phyloP scores from a whole-genome alignment of 73 alveolate genomes.

The Effrenium voratum region DNA sequence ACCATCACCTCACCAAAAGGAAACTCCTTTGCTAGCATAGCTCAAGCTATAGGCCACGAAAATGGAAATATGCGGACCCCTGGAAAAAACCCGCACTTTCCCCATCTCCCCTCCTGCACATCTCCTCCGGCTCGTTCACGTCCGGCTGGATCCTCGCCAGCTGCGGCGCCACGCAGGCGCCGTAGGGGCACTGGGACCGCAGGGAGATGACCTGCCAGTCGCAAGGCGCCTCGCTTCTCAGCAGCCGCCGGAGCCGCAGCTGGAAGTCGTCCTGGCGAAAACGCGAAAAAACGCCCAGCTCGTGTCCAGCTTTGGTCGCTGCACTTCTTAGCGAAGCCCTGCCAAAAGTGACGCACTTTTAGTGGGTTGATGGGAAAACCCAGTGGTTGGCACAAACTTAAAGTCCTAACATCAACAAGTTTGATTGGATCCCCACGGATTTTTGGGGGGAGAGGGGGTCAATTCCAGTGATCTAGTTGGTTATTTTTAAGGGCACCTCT shows the following conservation, averaged over 20 bases:
- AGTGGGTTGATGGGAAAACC: too few relatives aligned
- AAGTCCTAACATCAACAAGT: too few relatives aligned
- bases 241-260: slow-evolving; percentile 76
- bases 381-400: too few relatives aligned
- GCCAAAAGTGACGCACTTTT: too few relatives aligned
- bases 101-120: slow-evolving; percentile 45
- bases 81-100: not conserved
- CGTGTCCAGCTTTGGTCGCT: too few relatives aligned
- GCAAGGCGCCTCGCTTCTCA: slow-evolving; percentile 69
- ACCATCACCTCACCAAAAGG: not conserved
- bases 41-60: not conserved
- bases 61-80: not conserved
- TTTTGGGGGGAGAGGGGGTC: too few relatives aligned
- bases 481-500: too few relatives aligned
- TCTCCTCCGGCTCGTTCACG: slow-evolving; percentile 84
- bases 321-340: too few relatives aligned
- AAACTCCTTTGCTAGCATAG: not conserved
- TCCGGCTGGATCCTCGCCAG: slow-evolving; percentile 84
- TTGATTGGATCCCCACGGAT: too few relatives aligned
- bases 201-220: slow-evolving; percentile 92
- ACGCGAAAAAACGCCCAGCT: too few relatives aligned
- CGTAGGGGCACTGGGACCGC: slow-evolving; percentile 88
- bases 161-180: slow-evolving; percentile 74
- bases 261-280: slow-evolving; percentile 47
- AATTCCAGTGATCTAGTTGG: too few relatives aligned